Conservation (phyloP, 768 basidiomycete species). For the Boletus edulis region DNA sequence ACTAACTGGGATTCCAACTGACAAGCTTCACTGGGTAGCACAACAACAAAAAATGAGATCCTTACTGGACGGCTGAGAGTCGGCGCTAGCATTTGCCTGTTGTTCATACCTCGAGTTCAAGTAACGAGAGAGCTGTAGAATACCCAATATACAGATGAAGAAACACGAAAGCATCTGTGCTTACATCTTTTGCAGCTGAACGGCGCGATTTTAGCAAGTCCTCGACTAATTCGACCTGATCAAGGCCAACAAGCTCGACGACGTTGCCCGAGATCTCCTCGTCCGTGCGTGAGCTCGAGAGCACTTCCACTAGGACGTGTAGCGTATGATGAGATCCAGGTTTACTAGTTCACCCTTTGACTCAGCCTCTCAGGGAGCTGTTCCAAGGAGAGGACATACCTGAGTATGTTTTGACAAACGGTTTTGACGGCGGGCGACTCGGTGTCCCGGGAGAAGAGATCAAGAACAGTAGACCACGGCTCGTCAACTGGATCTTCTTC, state of each 20-base stretch:
- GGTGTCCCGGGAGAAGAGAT: conserved; percentile 21
- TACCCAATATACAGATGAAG: not conserved
- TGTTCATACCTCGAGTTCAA: not conserved
- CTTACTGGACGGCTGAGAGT: conserved; percentile 9
- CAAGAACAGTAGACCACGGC: conserved; percentile 33
- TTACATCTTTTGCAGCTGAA: conserved; percentile 49
- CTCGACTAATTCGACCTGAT: conserved; percentile 75
- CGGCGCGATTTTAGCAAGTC: conserved; percentile 62
- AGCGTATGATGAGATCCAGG: conserved; percentile 6
- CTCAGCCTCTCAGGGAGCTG: not conserved
- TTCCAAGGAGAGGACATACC: conserved; percentile 11
- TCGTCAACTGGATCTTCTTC: conserved; percentile 17
- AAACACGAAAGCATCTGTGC: conserved; percentile 1
- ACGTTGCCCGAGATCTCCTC: conserved; percentile 79
- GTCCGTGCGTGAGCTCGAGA: conserved; percentile 51
- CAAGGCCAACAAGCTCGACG: conserved; percentile 79
- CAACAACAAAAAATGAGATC: not conserved
- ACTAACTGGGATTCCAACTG: conserved; percentile 15
- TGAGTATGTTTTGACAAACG: conserved; percentile 11
- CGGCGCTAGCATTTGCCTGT: not conserved
- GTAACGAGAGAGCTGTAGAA: conserved; percentile 16
- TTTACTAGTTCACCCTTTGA: conserved; percentile 12
- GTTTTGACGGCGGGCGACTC: not conserved
- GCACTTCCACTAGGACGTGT: conserved; percentile 30
- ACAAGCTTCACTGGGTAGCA: not conserved